Base-by-base conservation (phyloP, 495 filamentous ascomycete species). In the Aspergillus steynii region DNA sequence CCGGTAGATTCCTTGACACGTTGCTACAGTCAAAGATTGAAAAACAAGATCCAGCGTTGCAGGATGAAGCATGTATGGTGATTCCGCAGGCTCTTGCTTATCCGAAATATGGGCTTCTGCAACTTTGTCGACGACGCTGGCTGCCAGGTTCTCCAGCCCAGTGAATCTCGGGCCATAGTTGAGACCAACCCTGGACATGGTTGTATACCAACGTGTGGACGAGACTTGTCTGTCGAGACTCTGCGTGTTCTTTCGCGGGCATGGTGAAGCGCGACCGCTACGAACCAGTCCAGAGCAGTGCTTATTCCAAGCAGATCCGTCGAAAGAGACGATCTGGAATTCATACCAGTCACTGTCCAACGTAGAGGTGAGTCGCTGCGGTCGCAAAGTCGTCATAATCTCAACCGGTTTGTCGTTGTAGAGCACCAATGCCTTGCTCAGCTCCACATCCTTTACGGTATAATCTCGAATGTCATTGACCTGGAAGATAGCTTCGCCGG, bases 291-390 rank as follows among this genome's bases (percentile, higher is more conserved):
- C 81, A 6, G 54, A 55, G 52, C 78, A 80, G 55, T 82, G 78
- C 50, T 77, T 77, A 0, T 45, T 74, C 79, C 78, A 82, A 3
- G 51, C 50, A 5, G 55, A 50, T 1, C 73, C 77, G 48, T 76
- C 75, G 29, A 72, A 63, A 0, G 80, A 81, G 3, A 67, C 37
- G 26, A 85, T 72, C 0, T 57, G 59, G 59, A 86, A 86, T 15
- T 80, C 74, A 61, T 70, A 82, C 78, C 77, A 84, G 6, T 74
- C 55, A 10, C 65, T 71, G 34, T 81, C 72, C 0, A 71, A 59
- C 0, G 64, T 61, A n/a, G 65, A 62, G 0, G 75, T 83, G 15
- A 81, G 64, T 1, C 62, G 61, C 10, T 61, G 63, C 1, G 46
- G 72, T 3, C 72, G 72, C 14, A 84, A 55, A 1, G 62, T 71